phyloP scores from a whole-genome alignment of 345 rosid genomes.

The Pistacia vera region DNA sequence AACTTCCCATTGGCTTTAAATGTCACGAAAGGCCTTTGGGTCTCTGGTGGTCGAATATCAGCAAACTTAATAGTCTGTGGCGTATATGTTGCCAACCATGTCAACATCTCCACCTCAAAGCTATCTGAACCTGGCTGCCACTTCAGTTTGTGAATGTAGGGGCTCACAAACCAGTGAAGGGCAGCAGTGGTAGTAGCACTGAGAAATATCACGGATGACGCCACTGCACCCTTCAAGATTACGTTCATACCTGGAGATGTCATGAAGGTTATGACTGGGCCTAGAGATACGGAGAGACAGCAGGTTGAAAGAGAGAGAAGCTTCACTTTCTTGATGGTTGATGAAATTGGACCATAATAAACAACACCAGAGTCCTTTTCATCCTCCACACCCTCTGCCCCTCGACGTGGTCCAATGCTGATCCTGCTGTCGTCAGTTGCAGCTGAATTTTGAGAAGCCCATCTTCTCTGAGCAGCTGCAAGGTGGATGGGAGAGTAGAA shows the following conservation, averaged over 20 bases:
- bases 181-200: conserved; percentile 82
- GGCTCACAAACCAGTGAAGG: conserved; percentile 94
- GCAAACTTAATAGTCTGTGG: conserved; percentile 76
- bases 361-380: conserved; percentile 52
- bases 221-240: conserved; percentile 90
- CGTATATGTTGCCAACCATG: conserved; percentile 73
- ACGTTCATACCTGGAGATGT: conserved; percentile 79
- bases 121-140: conserved; percentile 95
- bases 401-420: conserved; percentile 70
- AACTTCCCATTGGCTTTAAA: conserved; percentile 75
- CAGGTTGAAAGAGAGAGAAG: conserved; percentile 93
- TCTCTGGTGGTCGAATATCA: conserved; percentile 70
- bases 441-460: conserved; percentile 61
- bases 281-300: conserved; percentile 91
- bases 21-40: conserved; percentile 86
- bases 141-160: conserved; percentile 84
- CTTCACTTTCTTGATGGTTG: conserved; percentile 90
- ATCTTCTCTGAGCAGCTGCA: conserved; percentile 41
- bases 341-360: conserved; percentile 84
- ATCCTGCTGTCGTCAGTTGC: conserved; percentile 62
- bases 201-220: conserved; percentile 77
- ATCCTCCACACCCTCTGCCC: conserved; percentile 35
- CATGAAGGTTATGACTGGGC: conserved; percentile 94
- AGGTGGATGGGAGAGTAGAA: conserved; percentile 22
- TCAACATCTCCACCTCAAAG: conserved; percentile 91